Percentiles rank a stretch among this genome's conserved stretches.
phyloP scores from a whole-genome alignment of 1,284 basidiomycete genomes.

The Athelia sp. region DNA sequence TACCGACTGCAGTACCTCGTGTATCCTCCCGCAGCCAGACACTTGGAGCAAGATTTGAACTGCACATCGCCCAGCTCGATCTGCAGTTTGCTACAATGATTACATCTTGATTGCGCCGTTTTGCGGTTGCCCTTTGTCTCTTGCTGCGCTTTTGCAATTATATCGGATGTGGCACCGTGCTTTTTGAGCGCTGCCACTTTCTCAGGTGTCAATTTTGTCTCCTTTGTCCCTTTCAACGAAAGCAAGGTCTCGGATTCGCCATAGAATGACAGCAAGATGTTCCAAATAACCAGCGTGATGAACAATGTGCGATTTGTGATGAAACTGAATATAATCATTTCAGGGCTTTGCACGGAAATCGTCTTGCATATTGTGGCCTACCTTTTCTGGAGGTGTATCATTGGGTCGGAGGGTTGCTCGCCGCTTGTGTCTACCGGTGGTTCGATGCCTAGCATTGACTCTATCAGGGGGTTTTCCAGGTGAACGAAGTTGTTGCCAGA shows the following conservation, averaged over 20 bases:
- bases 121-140: conserved; percentile 7
- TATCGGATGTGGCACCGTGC: too few species aligned
- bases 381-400: not conserved
- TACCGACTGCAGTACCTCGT: conserved; percentile 10
- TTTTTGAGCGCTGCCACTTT: too few species aligned
- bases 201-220: too few species aligned
- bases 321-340: conserved; percentile 1
- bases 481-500: not conserved
- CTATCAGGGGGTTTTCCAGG: not conserved
- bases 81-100: not conserved
- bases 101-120: too few species aligned
- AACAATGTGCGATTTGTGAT: conserved; percentile 4
- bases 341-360: conserved; percentile 1
- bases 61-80: not conserved
- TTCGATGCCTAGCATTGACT: not conserved
- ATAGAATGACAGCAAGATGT: conserved; percentile 8
- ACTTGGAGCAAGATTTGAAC: conserved; percentile 9
- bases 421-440: not conserved
- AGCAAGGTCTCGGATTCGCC: not conserved
- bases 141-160: conserved; percentile 1
- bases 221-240: not conserved
- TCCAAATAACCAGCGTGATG: conserved; percentile 10
- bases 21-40: conserved; percentile 9
- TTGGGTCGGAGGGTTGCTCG: not conserved
- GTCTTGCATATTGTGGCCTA: conserved; percentile 4